Evolutionary conservation across 805 yeast genomes (phyloP).

Genomic region (Nakazawaea ernobii): DNA sequence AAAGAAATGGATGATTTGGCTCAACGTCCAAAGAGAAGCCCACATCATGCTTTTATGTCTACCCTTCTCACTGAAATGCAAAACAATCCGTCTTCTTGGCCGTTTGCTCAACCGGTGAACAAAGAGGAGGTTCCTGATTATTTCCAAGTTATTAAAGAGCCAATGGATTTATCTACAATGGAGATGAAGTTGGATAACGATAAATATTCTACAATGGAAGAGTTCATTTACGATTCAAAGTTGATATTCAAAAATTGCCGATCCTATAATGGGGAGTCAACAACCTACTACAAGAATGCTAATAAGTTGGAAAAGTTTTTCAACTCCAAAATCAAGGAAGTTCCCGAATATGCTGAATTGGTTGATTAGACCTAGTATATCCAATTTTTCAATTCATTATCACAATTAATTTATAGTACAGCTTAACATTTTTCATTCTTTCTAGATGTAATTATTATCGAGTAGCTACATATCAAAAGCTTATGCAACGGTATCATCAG

Average conservation of each 20-base stretch:
- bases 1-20: slow-evolving; percentile 97
- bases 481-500: slow-evolving; percentile 30
- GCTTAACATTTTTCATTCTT: neutral
- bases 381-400: neutral
- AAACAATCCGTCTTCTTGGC: slow-evolving; percentile 97
- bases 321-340: slow-evolving; percentile 74
- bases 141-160: slow-evolving; percentile 93
- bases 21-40: slow-evolving; percentile 88
- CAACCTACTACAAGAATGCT: slow-evolving; percentile 94
- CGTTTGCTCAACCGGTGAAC: slow-evolving; percentile 89
- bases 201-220: slow-evolving; percentile 85
- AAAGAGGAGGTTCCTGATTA: slow-evolving; percentile 94
- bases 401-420: no score
- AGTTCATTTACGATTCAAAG: slow-evolving; percentile 83
- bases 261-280: slow-evolving; percentile 85
- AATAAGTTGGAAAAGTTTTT: slow-evolving; percentile 88
- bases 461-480: neutral
- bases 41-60: slow-evolving; percentile 92
- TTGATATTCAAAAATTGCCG: slow-evolving; percentile 89
- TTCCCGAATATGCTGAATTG: slow-evolving; percentile 84
- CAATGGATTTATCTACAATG: slow-evolving; percentile 97
- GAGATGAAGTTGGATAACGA: slow-evolving; percentile 89
- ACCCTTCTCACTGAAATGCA: slow-evolving; percentile 82
- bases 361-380: slow-evolving; percentile 41
- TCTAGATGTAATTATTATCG: no score